These are phyloP conservation scores for Chloridella minuta DNA, from an alignment of 352 stramenopile genomes.

Conservation along the genomic window DNA sequence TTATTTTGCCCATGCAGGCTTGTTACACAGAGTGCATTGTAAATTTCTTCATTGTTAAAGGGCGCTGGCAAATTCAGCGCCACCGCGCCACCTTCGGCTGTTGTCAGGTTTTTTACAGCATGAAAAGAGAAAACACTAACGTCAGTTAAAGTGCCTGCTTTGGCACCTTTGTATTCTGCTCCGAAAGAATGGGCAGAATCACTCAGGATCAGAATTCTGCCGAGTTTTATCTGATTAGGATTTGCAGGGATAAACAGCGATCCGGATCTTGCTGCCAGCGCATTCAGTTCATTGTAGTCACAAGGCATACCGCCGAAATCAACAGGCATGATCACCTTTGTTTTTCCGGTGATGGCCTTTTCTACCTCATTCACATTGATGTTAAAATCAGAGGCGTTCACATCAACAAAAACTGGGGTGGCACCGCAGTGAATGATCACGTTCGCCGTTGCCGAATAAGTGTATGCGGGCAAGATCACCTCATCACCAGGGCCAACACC, in stretches of 20 bases:
- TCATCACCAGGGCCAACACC: neutral
- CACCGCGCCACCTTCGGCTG: neutral
- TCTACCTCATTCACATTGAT: neutral
- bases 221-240: neutral
- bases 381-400: neutral
- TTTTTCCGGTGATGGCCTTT: neutral
- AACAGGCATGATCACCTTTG: neutral
- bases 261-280: neutral
- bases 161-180: neutral
- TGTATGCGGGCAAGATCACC: neutral
- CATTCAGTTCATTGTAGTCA: neutral
- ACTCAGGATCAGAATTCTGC: neutral
- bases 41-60: neutral
- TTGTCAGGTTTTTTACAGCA: neutral
- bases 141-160: neutral
- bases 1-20: neutral
- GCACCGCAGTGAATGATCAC: neutral
- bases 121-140: neutral
- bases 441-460: neutral
- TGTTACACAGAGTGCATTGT: neutral
- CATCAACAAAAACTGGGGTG: neutral
- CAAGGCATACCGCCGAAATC: neutral
- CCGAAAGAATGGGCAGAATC: neutral
- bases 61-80: neutral
- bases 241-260: neutral